These are phyloP conservation scores for Triadica sebifera DNA, from an alignment of 345 rosid genomes.

Conservation along the genomic window DNA sequence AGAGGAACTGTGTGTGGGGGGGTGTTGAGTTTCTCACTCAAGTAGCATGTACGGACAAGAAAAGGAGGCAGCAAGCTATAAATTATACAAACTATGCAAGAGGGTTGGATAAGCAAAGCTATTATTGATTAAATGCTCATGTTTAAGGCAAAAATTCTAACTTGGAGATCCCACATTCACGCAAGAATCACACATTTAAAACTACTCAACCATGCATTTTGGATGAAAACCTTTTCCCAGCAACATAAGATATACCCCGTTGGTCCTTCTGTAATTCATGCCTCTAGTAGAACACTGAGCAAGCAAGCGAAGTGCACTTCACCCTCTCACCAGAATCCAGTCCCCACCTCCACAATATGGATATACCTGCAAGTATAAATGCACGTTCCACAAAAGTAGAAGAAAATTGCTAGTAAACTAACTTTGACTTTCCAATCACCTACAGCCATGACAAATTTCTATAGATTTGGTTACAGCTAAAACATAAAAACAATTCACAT, in stretches of 20 bases:
- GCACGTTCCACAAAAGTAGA: neutral
- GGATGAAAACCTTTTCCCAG: conserved; percentile 69
- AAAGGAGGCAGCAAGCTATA: conserved; percentile 4
- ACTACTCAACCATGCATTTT: conserved; percentile 83
- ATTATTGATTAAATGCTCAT: neutral
- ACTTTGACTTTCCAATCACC: neutral
- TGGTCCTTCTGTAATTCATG: conserved; percentile 86
- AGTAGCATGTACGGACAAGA: too few relatives aligned
- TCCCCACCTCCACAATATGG: conserved; percentile 94
- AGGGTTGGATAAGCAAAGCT: neutral
- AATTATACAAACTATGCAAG: neutral
- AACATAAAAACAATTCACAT: neutral
- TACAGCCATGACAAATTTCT: neutral
- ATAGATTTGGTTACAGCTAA: neutral
- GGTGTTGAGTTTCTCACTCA: too few relatives aligned
- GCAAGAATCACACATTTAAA: conserved; percentile 34
- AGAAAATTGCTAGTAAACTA: neutral
- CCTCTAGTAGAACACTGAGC: conserved; percentile 88
- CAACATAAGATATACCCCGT: conserved; percentile 58
- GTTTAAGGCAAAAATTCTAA: neutral
- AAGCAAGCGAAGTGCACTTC: conserved; percentile 82
- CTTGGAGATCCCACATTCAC: neutral
- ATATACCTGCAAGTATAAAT: conserved; percentile 57
- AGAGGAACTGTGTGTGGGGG: too few relatives aligned
- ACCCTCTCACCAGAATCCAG: conserved; percentile 85